phyloP scores from a whole-genome alignment of 495 filamentous ascomycete species.

The Penicillium steckii region DNA sequence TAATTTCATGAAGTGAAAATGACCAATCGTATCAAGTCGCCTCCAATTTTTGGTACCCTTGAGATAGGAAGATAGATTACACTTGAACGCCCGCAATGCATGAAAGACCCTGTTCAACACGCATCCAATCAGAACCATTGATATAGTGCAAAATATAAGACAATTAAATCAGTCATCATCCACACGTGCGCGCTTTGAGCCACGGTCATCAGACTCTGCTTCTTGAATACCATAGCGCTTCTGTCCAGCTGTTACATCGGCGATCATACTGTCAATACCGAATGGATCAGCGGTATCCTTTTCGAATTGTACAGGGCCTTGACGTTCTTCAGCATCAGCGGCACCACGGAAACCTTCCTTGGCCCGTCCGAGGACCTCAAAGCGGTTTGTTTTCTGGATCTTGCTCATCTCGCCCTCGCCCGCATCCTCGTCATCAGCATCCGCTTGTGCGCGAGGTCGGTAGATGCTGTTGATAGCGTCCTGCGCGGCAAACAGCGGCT shows the following conservation, averaged over 20 bases:
- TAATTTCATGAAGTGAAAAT: neutral
- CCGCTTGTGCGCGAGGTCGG: slow-evolving; percentile 66
- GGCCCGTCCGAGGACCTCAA: slow-evolving; percentile 84
- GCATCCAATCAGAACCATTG: neutral
- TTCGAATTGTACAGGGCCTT: slow-evolving; percentile 97
- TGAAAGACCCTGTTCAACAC: slow-evolving; percentile 6
- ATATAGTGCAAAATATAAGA: slow-evolving; percentile 11
- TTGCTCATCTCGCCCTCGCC: slow-evolving; percentile 80
- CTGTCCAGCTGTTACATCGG: slow-evolving; percentile 67
- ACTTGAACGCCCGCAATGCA: slow-evolving; percentile 33
- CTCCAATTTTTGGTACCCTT: neutral
- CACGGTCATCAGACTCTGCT: slow-evolving; percentile 54
- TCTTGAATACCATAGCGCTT: slow-evolving; percentile 88
- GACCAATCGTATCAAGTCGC: neutral
- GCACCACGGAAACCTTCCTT: slow-evolving; percentile 86
- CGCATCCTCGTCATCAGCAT: slow-evolving; percentile 76
- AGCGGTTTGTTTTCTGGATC: slow-evolving; percentile 78
- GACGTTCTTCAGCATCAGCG: slow-evolving; percentile 79
- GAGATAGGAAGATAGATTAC: slow-evolving; percentile 3
- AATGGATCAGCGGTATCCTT: slow-evolving; percentile 89
- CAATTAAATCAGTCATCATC: slow-evolving; percentile 60
- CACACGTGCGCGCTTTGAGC: slow-evolving; percentile 74
- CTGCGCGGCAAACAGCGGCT: slow-evolving; percentile 93
- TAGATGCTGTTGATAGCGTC: slow-evolving; percentile 97
- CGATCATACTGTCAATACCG: slow-evolving; percentile 89